Conservation (phyloP, 2,329 filamentous ascomycete genomes). For the Remersonia thermophila region DNA sequence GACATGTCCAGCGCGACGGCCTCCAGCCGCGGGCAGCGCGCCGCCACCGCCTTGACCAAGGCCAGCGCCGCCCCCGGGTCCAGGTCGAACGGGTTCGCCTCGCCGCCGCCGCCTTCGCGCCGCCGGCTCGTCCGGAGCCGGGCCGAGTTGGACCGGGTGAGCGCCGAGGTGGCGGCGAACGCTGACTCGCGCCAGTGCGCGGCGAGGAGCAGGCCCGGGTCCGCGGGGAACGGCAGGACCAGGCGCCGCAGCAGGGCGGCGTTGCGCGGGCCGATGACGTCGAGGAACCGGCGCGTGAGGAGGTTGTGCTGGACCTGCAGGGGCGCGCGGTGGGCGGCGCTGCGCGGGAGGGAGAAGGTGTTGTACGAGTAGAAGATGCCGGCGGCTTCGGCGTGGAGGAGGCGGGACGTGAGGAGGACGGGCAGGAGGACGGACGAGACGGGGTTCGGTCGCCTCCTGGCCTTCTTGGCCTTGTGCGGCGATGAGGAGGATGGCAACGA, state of each 20-base stretch:
- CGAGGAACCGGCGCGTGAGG: conserved; percentile 11
- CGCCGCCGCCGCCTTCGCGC: no score
- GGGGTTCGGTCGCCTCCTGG: background rate
- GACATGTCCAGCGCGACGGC: conserved; percentile 5
- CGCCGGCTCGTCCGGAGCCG: background rate
- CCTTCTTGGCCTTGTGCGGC: background rate
- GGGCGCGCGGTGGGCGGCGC: conserved; percentile 1
- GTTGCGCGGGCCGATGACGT: conserved; percentile 9
- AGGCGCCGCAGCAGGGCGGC: conserved; percentile 5
- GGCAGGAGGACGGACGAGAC: conserved; percentile 1
- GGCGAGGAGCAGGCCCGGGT: background rate
- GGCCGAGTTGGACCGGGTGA: background rate
- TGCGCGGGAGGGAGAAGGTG: conserved; percentile 4
- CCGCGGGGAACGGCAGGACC: conserved; percentile 6
- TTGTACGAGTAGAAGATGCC: conserved; percentile 10
- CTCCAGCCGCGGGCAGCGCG: conserved; percentile 2
- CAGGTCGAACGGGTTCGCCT: background rate
- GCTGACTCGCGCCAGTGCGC: background rate
- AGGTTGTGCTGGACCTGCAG: conserved; percentile 11
- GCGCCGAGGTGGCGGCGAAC: background rate
- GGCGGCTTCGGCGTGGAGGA: conserved; percentile 7
- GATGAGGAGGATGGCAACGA: background rate
- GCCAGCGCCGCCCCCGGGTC: background rate
- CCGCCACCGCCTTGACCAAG: background rate
- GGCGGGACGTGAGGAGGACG: conserved; percentile 8